A percentile compares a stretch with the other conserved stretches of the same genome.
These are phyloP conservation scores for Globisporangium spinosum DNA, from an alignment of 352 stramenopile species.

Conservation along the genomic window DNA sequence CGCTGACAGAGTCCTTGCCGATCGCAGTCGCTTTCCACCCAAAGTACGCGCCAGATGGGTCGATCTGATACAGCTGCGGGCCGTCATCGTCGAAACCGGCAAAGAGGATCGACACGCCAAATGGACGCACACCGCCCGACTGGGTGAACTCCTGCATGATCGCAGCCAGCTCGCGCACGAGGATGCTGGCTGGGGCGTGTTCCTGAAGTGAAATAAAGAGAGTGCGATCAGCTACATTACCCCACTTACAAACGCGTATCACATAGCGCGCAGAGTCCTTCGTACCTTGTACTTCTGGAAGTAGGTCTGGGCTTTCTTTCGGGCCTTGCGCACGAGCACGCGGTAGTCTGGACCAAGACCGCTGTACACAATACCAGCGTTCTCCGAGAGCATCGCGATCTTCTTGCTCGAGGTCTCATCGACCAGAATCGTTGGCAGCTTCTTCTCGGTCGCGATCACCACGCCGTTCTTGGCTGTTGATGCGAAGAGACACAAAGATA, in stretches of 20 bases:
- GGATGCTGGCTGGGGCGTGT: constrained; percentile 92
- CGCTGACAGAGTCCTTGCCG: constrained; percentile 97
- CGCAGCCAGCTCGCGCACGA: constrained; percentile 94
- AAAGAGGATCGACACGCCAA: constrained; percentile 98
- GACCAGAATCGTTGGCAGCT: constrained; percentile 94
- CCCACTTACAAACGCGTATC: neutral
- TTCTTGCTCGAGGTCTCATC: constrained; percentile 96
- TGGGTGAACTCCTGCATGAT: constrained; percentile 99
- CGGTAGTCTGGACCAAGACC: constrained; percentile 98
- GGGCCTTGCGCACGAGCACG: constrained; percentile 94
- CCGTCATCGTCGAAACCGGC: constrained; percentile 97
- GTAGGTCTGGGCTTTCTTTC: constrained; percentile 96
- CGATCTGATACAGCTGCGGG: constrained; percentile 97
- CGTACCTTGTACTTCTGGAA: constrained; percentile 91
- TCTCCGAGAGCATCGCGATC: constrained; percentile 92
- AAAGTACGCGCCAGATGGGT: constrained; percentile 98
- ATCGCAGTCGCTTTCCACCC: constrained; percentile 99
- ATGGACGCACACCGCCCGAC: constrained; percentile 96
- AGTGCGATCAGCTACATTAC: neutral
- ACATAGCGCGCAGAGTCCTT: neutral
- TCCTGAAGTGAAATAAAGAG: constrained; percentile 40
- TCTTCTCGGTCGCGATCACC: constrained; percentile 99
- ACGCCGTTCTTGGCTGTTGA: constrained; percentile 96
- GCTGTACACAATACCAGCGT: constrained; percentile 94
- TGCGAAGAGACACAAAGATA: neutral